phyloP scores from a whole-genome alignment of 2,329 filamentous ascomycete species.

The Alternaria longipes region DNA sequence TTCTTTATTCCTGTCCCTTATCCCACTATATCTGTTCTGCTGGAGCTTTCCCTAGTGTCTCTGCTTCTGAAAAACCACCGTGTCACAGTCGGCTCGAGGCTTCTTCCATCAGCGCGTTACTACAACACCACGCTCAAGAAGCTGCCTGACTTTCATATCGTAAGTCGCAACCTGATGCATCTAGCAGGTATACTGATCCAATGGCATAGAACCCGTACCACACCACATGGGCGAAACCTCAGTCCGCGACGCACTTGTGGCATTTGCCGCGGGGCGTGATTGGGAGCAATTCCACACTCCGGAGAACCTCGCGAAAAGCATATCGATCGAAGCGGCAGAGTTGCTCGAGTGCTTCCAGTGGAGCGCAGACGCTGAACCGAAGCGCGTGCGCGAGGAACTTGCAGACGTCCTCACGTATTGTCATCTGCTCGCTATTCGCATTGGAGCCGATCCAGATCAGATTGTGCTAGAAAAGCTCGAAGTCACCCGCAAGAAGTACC shows the following conservation, averaged over 20 bases:
- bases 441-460: background rate
- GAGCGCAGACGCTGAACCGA: background rate
- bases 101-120: background rate
- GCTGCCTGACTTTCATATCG: background rate
- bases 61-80: background rate
- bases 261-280: background rate
- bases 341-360: background rate
- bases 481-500: background rate
- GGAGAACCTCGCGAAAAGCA: background rate
- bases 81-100: background rate
- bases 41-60: background rate
- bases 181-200: too few relatives aligned
- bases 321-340: background rate
- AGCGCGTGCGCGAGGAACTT: background rate
- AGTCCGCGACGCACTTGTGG: background rate
- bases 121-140: background rate
- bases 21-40: fast-evolving
- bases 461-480: background rate
- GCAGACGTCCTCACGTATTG: background rate
- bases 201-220: background rate
- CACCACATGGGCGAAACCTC: background rate
- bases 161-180: background rate
- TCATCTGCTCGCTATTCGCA: background rate
- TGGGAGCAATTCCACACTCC: background rate
- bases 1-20: background rate